Percentiles rank a stretch among this genome's conserved stretches.
Evolutionary conservation across 768 basidiomycete species (phyloP).

Genomic region (Termitomyces sp.): DNA sequence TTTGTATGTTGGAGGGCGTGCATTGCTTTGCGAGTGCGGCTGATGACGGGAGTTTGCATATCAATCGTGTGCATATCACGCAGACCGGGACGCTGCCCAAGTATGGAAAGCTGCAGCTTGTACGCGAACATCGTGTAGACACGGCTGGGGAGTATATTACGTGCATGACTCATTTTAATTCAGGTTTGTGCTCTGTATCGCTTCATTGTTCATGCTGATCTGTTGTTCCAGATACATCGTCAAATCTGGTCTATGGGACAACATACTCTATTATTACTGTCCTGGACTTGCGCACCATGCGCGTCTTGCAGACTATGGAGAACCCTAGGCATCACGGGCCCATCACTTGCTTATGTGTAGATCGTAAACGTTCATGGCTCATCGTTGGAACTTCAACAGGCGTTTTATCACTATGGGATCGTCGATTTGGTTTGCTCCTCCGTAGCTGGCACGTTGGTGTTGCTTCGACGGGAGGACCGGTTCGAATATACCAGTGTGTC

Average conservation of each 20-base stretch:
- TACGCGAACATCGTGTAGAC: conserved; percentile 77
- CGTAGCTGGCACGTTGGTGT: conserved; percentile 81
- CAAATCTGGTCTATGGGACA: conserved; percentile 82
- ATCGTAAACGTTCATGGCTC: conserved; percentile 83
- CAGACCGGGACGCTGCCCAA: conserved; percentile 69
- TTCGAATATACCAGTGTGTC: conserved; percentile 65
- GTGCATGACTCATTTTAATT: conserved; percentile 75
- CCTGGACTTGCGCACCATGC: conserved; percentile 84
- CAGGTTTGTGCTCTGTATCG: conserved; percentile 39
- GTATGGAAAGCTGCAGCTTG: conserved; percentile 71
- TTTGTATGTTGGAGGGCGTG: conserved; percentile 80
- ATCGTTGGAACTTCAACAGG: conserved; percentile 85
- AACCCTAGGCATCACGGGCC: conserved; percentile 85
- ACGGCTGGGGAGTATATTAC: conserved; percentile 76
- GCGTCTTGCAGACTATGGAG: conserved; percentile 66
- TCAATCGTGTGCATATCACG: conserved; percentile 77
- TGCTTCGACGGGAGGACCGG: conserved; percentile 42
- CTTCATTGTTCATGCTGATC: neutral
- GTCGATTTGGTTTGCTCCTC: conserved; percentile 84
- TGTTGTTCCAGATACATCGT: conserved; percentile 47
- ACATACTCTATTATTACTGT: conserved; percentile 71
- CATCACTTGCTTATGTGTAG: conserved; percentile 79
- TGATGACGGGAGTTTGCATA: conserved; percentile 77
- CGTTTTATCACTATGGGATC: conserved; percentile 88
- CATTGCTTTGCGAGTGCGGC: conserved; percentile 89